Percentiles rank a stretch among this genome's conserved stretches.
Conservation (phyloP, 2,329 filamentous ascomycete genomes). For the Helotiales sp. region DNA sequence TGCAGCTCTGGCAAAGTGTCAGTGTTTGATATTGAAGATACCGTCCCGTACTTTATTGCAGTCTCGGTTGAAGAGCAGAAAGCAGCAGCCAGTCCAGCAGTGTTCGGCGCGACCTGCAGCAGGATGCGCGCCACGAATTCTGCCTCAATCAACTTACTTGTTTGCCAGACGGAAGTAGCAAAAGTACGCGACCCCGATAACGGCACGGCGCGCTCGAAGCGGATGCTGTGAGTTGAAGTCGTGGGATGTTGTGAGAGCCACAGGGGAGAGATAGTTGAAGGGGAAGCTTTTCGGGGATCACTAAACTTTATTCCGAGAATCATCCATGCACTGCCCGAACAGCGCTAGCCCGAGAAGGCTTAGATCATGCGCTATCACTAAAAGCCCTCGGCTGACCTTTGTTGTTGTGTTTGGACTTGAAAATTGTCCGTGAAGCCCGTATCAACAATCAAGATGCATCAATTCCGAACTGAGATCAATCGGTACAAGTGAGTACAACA, state of each 20-base stretch:
- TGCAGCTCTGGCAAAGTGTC: conserved; percentile 28
- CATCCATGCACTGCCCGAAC: not conserved
- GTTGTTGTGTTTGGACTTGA: not conserved
- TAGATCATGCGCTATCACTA: not conserved
- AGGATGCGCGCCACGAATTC: conserved; percentile 29
- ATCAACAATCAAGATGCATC: not conserved
- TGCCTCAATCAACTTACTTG: conserved; percentile 37
- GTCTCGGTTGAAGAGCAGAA: conserved; percentile 18
- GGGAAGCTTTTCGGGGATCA: too few species aligned
- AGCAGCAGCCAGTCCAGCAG: conserved; percentile 14
- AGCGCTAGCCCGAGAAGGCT: not conserved
- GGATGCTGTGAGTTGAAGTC: not conserved
- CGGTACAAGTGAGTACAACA: not conserved
- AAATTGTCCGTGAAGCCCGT: not conserved
- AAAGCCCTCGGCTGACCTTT: not conserved
- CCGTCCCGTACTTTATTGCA: conserved; percentile 18
- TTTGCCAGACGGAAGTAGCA: conserved; percentile 10
- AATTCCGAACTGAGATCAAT: not conserved
- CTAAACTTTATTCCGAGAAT: too few species aligned
- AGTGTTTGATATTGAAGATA: conserved; percentile 34
- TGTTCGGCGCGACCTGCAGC: conserved; percentile 15
- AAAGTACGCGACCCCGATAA: conserved; percentile 27
- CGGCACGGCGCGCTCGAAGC: conserved; percentile 13
- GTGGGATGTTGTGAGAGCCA: not conserved
- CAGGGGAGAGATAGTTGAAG: too few species aligned